Evolutionary conservation across 768 basidiomycete genomes (phyloP).

Genomic region (Paxillus rubicundulus): DNA sequence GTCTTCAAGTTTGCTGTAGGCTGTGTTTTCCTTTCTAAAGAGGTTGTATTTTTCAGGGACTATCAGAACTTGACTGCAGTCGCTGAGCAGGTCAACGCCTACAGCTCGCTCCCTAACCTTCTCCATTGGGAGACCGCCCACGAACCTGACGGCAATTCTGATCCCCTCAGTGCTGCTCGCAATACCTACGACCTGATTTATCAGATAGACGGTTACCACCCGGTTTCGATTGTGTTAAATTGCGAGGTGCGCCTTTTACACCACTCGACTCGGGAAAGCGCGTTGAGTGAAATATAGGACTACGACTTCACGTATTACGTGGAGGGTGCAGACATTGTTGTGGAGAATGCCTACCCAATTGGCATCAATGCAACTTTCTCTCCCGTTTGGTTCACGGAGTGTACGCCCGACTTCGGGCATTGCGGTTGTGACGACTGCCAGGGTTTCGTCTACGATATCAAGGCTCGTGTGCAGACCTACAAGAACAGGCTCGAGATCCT

Average conservation of each 20-base stretch:
- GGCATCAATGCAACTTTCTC: constrained; percentile 65
- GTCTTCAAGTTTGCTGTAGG: not conserved
- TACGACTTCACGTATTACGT: constrained; percentile 60
- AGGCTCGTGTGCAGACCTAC: constrained; percentile 63
- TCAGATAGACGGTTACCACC: constrained; percentile 55
- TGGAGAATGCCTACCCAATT: constrained; percentile 44
- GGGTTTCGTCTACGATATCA: constrained; percentile 63
- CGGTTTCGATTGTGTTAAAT: constrained; percentile 53
- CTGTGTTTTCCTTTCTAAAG: not conserved
- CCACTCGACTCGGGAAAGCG: not conserved
- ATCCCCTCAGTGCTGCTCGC: constrained; percentile 59
- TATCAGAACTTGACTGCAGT: constrained; percentile 65
- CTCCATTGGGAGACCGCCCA: constrained; percentile 72
- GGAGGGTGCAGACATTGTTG: constrained; percentile 62
- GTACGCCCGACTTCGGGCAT: constrained; percentile 63
- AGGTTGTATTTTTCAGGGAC: constrained; percentile 27
- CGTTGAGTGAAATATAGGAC: constrained; percentile 35
- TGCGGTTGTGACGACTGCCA: constrained; percentile 74
- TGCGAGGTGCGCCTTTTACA: constrained; percentile 30
- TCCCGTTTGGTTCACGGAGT: constrained; percentile 55
- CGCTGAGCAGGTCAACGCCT: constrained; percentile 57
- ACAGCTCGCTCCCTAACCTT: constrained; percentile 66
- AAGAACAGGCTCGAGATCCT: constrained; percentile 54
- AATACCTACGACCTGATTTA: constrained; percentile 46
- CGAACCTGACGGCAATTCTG: constrained; percentile 67